Evolutionary conservation across 163 green algal species (phyloP).

Genomic region (Chlorella variabilis): DNA sequence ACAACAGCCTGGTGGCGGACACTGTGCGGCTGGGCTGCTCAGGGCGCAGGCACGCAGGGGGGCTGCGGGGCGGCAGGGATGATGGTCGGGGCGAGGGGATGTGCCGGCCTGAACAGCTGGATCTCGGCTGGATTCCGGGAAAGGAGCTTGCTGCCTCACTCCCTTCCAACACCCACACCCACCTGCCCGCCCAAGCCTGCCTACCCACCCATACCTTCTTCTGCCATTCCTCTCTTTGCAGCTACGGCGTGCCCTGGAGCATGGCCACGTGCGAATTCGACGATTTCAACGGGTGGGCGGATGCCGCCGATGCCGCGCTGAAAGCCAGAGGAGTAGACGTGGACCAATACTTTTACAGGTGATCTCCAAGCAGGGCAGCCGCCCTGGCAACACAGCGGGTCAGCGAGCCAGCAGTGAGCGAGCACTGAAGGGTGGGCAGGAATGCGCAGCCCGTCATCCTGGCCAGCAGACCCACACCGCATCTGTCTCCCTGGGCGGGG

Average conservation of each 20-base stretch:
- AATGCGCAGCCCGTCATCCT: too few species aligned
- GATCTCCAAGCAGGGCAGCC: not conserved
- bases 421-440: too few species aligned
- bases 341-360: not conserved
- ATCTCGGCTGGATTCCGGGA: not conserved
- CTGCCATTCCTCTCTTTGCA: not conserved
- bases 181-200: not conserved
- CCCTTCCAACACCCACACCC: not conserved
- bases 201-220: not conserved
- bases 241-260: not conserved
- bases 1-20: conserved; percentile 7
- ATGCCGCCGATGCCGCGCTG: not conserved
- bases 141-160: too few species aligned
- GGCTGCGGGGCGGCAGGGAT: not conserved
- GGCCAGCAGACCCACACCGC: not conserved
- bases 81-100: not conserved
- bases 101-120: not conserved
- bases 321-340: not conserved
- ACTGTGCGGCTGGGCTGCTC: not conserved
- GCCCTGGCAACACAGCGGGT: not conserved
- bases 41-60: not conserved
- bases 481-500: not conserved
- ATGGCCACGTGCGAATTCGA: not conserved
- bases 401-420: too few species aligned
- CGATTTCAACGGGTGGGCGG: not conserved